These are phyloP conservation scores for Amphirosellinia nigrospora DNA, from an alignment of 495 filamentous ascomycete species.

Conservation along the genomic window DNA sequence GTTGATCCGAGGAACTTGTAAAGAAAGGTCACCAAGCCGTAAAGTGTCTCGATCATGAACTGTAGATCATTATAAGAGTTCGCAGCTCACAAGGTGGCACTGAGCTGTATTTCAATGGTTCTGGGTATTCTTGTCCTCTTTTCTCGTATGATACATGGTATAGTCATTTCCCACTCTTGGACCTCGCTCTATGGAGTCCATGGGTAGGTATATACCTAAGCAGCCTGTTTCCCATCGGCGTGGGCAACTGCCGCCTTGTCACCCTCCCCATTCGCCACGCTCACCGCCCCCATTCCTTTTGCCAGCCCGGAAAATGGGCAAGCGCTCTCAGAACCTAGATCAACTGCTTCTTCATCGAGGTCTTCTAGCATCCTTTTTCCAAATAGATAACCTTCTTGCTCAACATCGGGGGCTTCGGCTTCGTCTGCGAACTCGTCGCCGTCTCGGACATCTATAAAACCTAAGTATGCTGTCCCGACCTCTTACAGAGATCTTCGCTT, in stretches of 20 bases:
- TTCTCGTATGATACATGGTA: background rate
- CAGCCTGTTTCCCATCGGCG: background rate
- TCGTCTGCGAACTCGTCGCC: slow-evolving; percentile 73
- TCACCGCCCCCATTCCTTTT: slow-evolving; percentile 11
- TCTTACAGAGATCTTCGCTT: background rate
- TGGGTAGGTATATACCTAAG: background rate
- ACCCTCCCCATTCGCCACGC: background rate
- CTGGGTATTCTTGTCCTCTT: background rate
- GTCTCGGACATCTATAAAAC: slow-evolving; percentile 60
- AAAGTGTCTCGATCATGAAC: background rate
- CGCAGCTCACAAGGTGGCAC: background rate
- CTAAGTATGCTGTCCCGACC: background rate
- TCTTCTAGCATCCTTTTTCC: slow-evolving; percentile 51
- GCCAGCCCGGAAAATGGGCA: slow-evolving; percentile 36
- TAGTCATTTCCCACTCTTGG: background rate
- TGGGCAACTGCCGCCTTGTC: background rate
- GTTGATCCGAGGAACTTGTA: background rate
- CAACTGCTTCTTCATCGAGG: slow-evolving; percentile 33
- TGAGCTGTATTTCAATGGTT: background rate
- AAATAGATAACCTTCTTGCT: slow-evolving; percentile 65
- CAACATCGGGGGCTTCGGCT: slow-evolving; percentile 60
- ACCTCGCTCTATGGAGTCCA: background rate
- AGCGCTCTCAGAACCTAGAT: slow-evolving; percentile 16
- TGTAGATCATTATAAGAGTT: background rate
- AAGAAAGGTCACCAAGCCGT: background rate